phyloP scores from a whole-genome alignment of 345 rosid species.

The Geranium rotundifolium region DNA sequence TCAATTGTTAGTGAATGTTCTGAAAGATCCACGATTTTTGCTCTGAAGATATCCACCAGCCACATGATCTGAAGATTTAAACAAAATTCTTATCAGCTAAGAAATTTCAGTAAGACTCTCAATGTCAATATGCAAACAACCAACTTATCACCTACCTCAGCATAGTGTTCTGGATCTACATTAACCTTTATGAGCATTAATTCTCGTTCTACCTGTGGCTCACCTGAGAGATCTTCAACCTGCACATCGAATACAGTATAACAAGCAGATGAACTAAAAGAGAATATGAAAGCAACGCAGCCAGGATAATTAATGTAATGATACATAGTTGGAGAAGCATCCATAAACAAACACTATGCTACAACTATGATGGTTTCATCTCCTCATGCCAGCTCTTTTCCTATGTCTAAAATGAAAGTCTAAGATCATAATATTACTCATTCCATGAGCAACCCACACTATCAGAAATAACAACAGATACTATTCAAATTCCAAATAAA shows the following conservation, averaged over 20 bases:
- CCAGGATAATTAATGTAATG: not conserved
- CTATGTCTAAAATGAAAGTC: not conserved
- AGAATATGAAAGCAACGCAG: not conserved
- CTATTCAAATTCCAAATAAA: not conserved
- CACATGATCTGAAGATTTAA: slow-evolving; percentile 62
- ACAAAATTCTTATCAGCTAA: slow-evolving; percentile 7
- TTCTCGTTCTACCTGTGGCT: slow-evolving; percentile 92
- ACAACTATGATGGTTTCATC: not conserved
- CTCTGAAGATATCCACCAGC: slow-evolving; percentile 86
- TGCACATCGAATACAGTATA: slow-evolving; percentile 13
- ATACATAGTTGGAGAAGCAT: not conserved
- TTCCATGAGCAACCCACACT: not conserved
- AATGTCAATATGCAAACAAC: not conserved
- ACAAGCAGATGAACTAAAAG: no score
- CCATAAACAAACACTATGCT: not conserved
- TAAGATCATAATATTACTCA: not conserved
- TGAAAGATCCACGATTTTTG: slow-evolving; percentile 70
- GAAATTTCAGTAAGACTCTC: not conserved
- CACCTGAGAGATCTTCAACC: slow-evolving; percentile 88
- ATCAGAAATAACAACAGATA: not conserved
- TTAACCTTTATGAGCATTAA: slow-evolving; percentile 79
- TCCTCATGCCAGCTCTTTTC: not conserved
- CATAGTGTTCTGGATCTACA: slow-evolving; percentile 39
- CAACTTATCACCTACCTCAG: slow-evolving; percentile 42
- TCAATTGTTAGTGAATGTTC: slow-evolving; percentile 68